phyloP scores from a whole-genome alignment of 208 protist genomes.

The Phytomonas serpens region DNA sequence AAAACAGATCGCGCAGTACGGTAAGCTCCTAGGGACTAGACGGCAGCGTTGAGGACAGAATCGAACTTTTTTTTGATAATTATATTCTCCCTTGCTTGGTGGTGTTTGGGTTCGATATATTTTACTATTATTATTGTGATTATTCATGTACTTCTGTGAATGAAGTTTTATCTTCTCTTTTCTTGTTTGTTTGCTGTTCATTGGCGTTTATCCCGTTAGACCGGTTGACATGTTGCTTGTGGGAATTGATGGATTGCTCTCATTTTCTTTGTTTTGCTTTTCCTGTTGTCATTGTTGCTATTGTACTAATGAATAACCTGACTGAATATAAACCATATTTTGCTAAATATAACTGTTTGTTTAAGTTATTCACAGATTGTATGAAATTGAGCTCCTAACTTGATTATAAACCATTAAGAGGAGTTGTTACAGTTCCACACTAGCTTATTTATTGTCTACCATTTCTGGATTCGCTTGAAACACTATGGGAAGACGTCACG shows the following conservation, averaged over 20 bases:
- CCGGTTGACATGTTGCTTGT: background rate
- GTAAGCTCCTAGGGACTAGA: conserved; percentile 23
- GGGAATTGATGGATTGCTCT: background rate
- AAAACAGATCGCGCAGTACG: conserved; percentile 66
- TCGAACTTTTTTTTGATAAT: conserved; percentile 2
- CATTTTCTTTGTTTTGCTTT: background rate
- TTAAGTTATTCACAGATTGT: background rate
- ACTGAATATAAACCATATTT: conserved; percentile 3
- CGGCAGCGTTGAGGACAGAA: conserved; percentile 2
- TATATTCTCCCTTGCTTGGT: conserved; percentile 8
- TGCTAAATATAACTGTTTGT: background rate
- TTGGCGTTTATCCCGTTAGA: background rate
- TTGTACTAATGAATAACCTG: background rate
- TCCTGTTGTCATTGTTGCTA: background rate
- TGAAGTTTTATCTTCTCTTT: conserved; percentile 6
- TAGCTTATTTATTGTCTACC: background rate
- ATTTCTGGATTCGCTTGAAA: background rate
- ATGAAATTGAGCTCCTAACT: background rate
- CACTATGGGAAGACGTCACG: background rate
- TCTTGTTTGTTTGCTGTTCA: conserved; percentile 8
- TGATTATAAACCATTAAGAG: background rate
- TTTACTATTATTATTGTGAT: conserved; percentile 9
- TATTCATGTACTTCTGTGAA: conserved; percentile 5
- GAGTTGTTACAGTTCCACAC: background rate
- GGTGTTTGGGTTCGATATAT: background rate